These are phyloP conservation scores for Fraxinus pennsylvanica DNA, from an alignment of 257 asterid genomes.

Conservation along the genomic window DNA sequence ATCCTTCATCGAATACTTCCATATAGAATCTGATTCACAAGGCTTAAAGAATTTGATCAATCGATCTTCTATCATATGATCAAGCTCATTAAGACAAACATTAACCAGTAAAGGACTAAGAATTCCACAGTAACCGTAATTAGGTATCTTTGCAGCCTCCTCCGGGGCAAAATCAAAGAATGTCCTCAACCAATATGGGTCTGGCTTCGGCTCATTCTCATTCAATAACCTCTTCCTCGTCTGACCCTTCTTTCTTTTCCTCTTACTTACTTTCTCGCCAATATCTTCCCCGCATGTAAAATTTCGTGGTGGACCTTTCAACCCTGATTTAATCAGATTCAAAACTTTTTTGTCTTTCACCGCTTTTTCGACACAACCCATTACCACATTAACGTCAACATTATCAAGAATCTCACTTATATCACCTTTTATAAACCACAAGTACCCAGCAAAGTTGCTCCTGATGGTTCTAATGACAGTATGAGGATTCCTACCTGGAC, in stretches of 20 bases:
- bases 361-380: conserved; percentile 53
- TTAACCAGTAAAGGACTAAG: conserved; percentile 83
- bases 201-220: conserved; percentile 86
- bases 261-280: conserved; percentile 39
- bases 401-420: conserved; percentile 52
- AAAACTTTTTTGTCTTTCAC: conserved; percentile 74
- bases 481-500: conserved; percentile 94
- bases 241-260: conserved; percentile 64
- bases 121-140: conserved; percentile 79
- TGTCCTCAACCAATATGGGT: conserved; percentile 88
- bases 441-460: conserved; percentile 91
- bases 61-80: conserved; percentile 70
- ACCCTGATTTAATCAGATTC: conserved; percentile 68
- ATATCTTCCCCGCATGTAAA: conserved; percentile 25
- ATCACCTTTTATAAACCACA: conserved; percentile 94
- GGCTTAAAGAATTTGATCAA: conserved; percentile 71
- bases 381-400: conserved; percentile 46
- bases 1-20: conserved; percentile 82
- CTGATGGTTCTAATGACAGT: conserved; percentile 86
- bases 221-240: conserved; percentile 75
- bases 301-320: conserved; percentile 36
- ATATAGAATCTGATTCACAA: conserved; percentile 66
- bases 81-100: conserved; percentile 72
- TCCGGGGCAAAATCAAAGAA: conserved; percentile 86
- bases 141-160: conserved; percentile 86